A percentile compares a stretch with the other conserved stretches of the same genome.
These are phyloP conservation scores for Colletotrichum nymphaeae DNA, from an alignment of 2,329 filamentous ascomycete species.

Conservation along the genomic window DNA sequence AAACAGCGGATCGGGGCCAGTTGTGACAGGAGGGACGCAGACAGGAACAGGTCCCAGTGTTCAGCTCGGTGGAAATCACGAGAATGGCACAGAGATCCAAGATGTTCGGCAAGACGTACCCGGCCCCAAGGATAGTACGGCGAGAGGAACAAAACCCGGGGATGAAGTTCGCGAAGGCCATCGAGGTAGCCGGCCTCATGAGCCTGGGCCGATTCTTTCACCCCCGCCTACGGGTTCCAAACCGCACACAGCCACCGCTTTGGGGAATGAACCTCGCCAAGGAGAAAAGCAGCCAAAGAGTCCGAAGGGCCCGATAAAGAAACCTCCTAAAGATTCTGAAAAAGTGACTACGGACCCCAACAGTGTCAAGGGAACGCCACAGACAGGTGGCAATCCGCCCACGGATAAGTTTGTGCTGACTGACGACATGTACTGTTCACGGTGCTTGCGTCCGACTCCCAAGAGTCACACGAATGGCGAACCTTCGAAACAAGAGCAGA, in stretches of 20 bases:
- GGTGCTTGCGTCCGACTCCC: constrained; percentile 34
- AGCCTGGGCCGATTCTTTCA: background rate
- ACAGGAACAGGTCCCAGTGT: background rate
- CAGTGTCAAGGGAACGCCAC: background rate
- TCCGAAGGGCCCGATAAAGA: background rate
- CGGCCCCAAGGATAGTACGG: background rate
- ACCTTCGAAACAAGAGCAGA: constrained; percentile 22
- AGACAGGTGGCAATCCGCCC: background rate
- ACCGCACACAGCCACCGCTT: background rate
- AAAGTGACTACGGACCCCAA: background rate
- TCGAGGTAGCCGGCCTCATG: background rate
- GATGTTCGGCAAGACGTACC: background rate
- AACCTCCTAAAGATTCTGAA: background rate
- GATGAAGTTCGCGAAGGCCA: background rate
- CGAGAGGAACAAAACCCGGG: background rate
- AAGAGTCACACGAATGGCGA: constrained; percentile 1
- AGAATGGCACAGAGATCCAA: background rate
- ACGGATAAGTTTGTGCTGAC: constrained; percentile 39
- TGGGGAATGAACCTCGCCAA: background rate
- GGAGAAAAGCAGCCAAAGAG: background rate
- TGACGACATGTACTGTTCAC: constrained; percentile 46
- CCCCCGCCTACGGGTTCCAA: background rate
- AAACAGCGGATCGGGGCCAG: too few relatives aligned
- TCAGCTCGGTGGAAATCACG: background rate
- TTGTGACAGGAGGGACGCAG: background rate